A percentile compares a stretch with the other conserved stretches of the same genome.
Conservation (phyloP, 768 basidiomycete genomes). For the Calocera viscosa region DNA sequence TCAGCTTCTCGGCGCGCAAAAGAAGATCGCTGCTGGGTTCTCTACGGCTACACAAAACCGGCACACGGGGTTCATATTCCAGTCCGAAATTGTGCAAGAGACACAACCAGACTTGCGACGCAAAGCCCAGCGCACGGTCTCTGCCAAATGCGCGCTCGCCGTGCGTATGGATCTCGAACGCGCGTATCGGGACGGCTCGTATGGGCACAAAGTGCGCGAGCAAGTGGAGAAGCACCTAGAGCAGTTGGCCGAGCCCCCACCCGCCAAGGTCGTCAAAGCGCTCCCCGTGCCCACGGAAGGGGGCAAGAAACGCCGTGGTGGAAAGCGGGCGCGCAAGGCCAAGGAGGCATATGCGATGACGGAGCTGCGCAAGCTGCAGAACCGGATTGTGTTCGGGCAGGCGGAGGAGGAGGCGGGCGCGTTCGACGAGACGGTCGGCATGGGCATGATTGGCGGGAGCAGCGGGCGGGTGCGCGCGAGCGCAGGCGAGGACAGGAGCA, state of each 20-base stretch:
- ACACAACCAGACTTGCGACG: slow-evolving; percentile 83
- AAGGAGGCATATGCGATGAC: slow-evolving; percentile 97
- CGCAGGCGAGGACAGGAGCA: slow-evolving; percentile 72
- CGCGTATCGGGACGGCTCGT: slow-evolving; percentile 63
- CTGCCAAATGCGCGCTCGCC: slow-evolving; percentile 80
- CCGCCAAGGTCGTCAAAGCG: slow-evolving; percentile 84
- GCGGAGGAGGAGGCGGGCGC: slow-evolving; percentile 93
- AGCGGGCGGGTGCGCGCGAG: slow-evolving; percentile 85
- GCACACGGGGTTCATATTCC: slow-evolving; percentile 95
- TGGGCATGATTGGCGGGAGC: slow-evolving; percentile 88
- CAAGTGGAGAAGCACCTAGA: slow-evolving; percentile 92
- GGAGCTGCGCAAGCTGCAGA: slow-evolving; percentile 91
- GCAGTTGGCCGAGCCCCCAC: slow-evolving; percentile 83
- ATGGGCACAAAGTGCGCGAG: slow-evolving; percentile 64
- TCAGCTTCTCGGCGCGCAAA: slow-evolving; percentile 86
- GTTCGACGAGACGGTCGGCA: slow-evolving; percentile 92
- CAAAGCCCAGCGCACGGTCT: slow-evolving; percentile 85
- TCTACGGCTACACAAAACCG: slow-evolving; percentile 75
- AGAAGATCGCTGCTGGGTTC: slow-evolving; percentile 84
- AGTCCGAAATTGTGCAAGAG: slow-evolving; percentile 73
- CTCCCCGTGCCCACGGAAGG: slow-evolving; percentile 91
- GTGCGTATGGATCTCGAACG: slow-evolving; percentile 92
- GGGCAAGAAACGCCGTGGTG: slow-evolving; percentile 88
- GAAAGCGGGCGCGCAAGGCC: slow-evolving; percentile 95
- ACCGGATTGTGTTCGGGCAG: slow-evolving; percentile 90